These are phyloP conservation scores for Penicillium waksmanii DNA, from an alignment of 495 filamentous ascomycete species.

Conservation along the genomic window DNA sequence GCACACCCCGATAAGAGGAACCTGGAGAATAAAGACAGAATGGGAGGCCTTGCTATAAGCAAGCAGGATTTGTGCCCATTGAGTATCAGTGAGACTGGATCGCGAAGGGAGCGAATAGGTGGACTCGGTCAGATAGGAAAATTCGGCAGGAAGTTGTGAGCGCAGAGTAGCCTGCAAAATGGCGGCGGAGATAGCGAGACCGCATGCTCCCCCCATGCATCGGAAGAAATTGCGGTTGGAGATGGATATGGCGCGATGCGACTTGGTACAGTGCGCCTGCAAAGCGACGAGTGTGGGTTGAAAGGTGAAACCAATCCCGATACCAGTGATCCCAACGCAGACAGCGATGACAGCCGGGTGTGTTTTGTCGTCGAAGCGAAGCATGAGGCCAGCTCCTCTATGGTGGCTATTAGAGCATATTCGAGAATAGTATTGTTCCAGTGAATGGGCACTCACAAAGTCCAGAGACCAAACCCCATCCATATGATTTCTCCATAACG, in stretches of 20 bases:
- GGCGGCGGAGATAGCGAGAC: conserved; percentile 63
- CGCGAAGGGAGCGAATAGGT: conserved; percentile 46
- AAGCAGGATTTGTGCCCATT: conserved; percentile 47
- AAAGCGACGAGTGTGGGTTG: conserved; percentile 66
- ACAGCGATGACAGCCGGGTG: conserved; percentile 54
- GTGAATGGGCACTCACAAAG: conserved; percentile 40
- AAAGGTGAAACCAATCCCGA: conserved; percentile 61
- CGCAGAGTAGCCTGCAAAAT: conserved; percentile 56
- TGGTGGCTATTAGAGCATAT: not conserved
- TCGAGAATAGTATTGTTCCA: not conserved
- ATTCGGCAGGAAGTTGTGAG: conserved; percentile 45
- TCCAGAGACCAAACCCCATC: conserved; percentile 57
- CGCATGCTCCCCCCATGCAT: conserved; percentile 60
- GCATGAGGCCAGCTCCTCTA: conserved; percentile 56
- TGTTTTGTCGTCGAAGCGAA: conserved; percentile 52
- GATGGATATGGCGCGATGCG: conserved; percentile 64
- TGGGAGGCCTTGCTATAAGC: conserved; percentile 57
- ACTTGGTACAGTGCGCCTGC: conserved; percentile 61
- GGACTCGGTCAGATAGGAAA: conserved; percentile 44
- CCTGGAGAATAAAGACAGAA: conserved; percentile 57
- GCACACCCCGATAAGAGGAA: conserved; percentile 58
- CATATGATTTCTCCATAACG: conserved; percentile 63
- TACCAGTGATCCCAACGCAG: conserved; percentile 55
- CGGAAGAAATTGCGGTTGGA: conserved; percentile 67
- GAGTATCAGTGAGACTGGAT: conserved; percentile 33